phyloP scores from a whole-genome alignment of 2,329 filamentous ascomycete species.

The Capronia americana region DNA sequence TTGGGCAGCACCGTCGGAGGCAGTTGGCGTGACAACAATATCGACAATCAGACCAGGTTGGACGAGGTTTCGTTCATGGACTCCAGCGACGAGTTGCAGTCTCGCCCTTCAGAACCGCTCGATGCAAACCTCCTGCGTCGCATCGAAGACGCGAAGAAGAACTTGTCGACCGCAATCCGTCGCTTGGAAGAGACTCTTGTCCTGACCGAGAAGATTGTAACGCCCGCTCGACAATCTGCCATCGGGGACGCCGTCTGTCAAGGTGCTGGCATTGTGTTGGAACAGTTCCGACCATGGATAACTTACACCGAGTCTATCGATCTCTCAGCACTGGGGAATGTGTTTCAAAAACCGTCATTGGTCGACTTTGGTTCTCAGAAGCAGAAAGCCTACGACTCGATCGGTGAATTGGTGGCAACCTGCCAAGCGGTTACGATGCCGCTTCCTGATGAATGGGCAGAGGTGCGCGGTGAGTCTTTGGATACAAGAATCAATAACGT shows the following conservation, averaged over 20 bases:
- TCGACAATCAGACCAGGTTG: constrained; percentile 69
- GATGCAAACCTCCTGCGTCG: constrained; percentile 80
- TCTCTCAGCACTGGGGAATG: constrained; percentile 76
- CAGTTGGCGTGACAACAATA: constrained; percentile 78
- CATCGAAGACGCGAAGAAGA: constrained; percentile 82
- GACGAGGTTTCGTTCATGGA: constrained; percentile 76
- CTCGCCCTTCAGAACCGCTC: constrained; percentile 75
- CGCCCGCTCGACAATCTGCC: constrained; percentile 75
- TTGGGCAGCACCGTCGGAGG: constrained; percentile 82
- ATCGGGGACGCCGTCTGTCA: constrained; percentile 83
- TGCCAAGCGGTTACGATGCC: constrained; percentile 93
- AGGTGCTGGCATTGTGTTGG: constrained; percentile 78
- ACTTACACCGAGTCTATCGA: constrained; percentile 91
- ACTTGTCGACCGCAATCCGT: constrained; percentile 83
- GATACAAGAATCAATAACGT: constrained; percentile 86
- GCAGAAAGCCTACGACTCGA: constrained; percentile 90
- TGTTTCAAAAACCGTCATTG: constrained; percentile 82
- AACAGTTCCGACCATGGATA: constrained; percentile 89
- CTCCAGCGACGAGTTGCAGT: constrained; percentile 78
- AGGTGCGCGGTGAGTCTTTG: constrained; percentile 85
- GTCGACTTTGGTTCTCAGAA: constrained; percentile 89
- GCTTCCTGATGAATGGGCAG: constrained; percentile 92
- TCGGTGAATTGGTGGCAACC: constrained; percentile 83
- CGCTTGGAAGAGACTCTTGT: constrained; percentile 84
- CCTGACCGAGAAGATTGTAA: constrained; percentile 80